phyloP scores from a whole-genome alignment of 2,329 filamentous ascomycete species.

The Colletotrichum sp. region DNA sequence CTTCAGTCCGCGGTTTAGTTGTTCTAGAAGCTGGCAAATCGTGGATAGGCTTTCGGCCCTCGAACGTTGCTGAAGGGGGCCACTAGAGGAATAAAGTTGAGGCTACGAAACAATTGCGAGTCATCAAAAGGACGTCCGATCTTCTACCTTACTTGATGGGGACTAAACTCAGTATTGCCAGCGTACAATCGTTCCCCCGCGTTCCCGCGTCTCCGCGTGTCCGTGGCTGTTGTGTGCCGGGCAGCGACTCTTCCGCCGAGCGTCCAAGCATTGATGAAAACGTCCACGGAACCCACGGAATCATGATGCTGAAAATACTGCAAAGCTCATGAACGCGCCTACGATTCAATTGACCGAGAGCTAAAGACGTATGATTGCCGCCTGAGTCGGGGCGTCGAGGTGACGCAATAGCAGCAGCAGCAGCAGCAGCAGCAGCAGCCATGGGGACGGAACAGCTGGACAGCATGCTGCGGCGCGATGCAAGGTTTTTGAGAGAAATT shows the following conservation, averaged over 20 bases:
- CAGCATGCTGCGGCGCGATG: background rate
- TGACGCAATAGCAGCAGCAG: background rate
- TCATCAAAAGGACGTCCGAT: background rate
- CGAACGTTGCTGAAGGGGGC: background rate
- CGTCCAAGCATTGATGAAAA: background rate
- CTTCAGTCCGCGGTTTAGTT: background rate
- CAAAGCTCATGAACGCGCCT: rapidly evolving
- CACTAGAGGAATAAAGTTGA: background rate
- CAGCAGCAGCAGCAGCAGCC: background rate
- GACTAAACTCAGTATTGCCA: background rate
- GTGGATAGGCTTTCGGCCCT: background rate
- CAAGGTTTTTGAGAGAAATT: slow-evolving; percentile 31
- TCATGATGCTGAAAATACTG: background rate
- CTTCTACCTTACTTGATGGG: background rate
- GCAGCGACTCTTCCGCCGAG: background rate
- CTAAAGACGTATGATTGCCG: background rate
- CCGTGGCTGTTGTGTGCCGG: background rate
- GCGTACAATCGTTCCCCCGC: background rate
- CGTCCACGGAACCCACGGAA: background rate
- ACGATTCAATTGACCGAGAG: background rate
- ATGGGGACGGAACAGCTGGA: background rate
- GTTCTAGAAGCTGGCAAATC: background rate
- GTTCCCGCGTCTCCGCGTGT: background rate
- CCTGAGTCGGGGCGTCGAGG: background rate
- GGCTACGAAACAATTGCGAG: background rate